These are phyloP conservation scores for Malassezia furfur DNA, from an alignment of 1,284 basidiomycete species.

Conservation along the genomic window DNA sequence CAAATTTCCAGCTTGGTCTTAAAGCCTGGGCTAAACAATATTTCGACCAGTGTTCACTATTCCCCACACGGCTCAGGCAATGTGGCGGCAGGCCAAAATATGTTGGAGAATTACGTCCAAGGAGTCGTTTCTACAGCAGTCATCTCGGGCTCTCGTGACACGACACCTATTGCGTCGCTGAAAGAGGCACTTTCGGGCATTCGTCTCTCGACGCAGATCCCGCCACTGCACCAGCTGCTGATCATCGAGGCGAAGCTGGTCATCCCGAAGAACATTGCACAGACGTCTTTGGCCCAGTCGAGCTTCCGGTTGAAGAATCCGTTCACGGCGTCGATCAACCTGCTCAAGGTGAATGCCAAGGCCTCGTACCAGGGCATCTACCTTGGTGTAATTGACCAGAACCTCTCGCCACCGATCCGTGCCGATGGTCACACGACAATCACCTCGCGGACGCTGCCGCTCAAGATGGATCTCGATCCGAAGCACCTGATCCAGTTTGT, in stretches of 20 bases:
- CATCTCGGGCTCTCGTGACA: slow-evolving; percentile 57
- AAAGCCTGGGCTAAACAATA: slow-evolving; percentile 27
- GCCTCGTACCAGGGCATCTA: slow-evolving; percentile 52
- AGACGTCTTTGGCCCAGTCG: slow-evolving; percentile 26
- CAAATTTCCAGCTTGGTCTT: slow-evolving; percentile 51
- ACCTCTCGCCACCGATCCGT: slow-evolving; percentile 56
- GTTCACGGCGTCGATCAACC: slow-evolving; percentile 65
- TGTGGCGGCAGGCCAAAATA: slow-evolving; percentile 53
- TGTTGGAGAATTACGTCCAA: slow-evolving; percentile 65
- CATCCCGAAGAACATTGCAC: slow-evolving; percentile 47
- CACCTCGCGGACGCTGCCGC: slow-evolving; percentile 57
- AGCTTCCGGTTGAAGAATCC: slow-evolving; percentile 57
- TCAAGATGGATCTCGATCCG: slow-evolving; percentile 62
- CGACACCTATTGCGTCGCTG: slow-evolving; percentile 61
- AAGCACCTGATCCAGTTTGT: slow-evolving; percentile 59
- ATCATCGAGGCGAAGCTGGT: slow-evolving; percentile 50
- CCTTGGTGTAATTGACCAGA: slow-evolving; percentile 52
- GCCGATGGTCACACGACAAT: slow-evolving; percentile 59
- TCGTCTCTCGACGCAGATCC: slow-evolving; percentile 58
- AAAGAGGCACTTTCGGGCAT: slow-evolving; percentile 61
- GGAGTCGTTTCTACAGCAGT: slow-evolving; percentile 57
- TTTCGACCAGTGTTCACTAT: slow-evolving; percentile 56
- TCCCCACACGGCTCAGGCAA: slow-evolving; percentile 57
- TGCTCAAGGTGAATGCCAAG: slow-evolving; percentile 56
- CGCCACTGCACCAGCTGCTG: slow-evolving; percentile 60